phyloP scores from a whole-genome alignment of 495 filamentous ascomycete genomes.

The Annulohypoxylon bovei region DNA sequence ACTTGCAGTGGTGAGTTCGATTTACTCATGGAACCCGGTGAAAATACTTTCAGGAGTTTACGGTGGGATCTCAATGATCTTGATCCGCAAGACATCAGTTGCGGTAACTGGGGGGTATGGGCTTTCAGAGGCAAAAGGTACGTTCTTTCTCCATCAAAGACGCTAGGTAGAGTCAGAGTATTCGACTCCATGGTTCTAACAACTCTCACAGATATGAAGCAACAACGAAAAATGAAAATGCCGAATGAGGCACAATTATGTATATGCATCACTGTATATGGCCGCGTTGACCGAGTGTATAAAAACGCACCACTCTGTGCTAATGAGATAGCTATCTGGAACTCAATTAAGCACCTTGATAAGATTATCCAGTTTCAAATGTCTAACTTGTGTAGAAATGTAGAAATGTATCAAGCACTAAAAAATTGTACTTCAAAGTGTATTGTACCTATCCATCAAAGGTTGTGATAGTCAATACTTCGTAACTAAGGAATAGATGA shows the following conservation, averaged over 20 bases:
- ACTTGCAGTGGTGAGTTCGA: constrained; percentile 90
- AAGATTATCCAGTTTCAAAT: not conserved
- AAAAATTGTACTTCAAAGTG: not conserved
- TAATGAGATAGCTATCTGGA: not conserved
- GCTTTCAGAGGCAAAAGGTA: constrained; percentile 97
- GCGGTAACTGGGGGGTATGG: constrained; percentile 97
- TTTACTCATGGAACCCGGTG: constrained; percentile 87
- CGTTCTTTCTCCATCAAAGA: constrained; percentile 47
- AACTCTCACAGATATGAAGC: constrained; percentile 67
- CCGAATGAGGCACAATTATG: constrained; percentile 22
- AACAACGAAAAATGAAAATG: constrained; percentile 63
- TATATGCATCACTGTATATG: constrained; percentile 8
- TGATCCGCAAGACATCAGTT: constrained; percentile 93
- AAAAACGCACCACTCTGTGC: constrained; percentile 5
- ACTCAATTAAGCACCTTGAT: not conserved
- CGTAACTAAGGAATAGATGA: too few relatives aligned
- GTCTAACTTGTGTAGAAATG: not conserved
- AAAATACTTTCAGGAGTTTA: constrained; percentile 93
- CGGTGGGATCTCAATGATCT: constrained; percentile 97
- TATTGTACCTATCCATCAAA: too few relatives aligned
- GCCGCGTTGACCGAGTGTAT: constrained; percentile 13
- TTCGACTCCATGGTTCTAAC: constrained; percentile 43
- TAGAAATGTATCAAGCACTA: not conserved
- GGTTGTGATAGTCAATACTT: too few relatives aligned
- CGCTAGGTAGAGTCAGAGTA: not conserved